These are phyloP conservation scores for Butyriboletus appendiculatus DNA, from an alignment of 1,284 basidiomycete genomes.

Conservation along the genomic window DNA sequence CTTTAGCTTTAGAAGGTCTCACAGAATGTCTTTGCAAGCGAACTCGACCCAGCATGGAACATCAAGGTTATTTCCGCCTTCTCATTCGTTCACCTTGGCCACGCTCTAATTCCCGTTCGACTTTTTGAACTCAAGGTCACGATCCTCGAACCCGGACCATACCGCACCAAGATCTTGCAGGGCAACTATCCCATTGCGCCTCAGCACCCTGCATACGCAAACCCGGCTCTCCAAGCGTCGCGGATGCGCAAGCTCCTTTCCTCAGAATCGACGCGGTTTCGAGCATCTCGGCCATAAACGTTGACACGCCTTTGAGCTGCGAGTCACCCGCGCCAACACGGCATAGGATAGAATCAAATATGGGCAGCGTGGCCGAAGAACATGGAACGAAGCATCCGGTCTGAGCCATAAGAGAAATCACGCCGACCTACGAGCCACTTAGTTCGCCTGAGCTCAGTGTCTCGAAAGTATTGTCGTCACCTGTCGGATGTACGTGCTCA, in stretches of 20 bases:
- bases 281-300: constrained; percentile 99
- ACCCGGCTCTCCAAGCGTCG: constrained; percentile 8
- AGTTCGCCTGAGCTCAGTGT: constrained; percentile 1
- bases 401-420: constrained; percentile 95
- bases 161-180: constrained; percentile 14
- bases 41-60: constrained; percentile 35
- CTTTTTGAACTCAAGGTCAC: constrained; percentile 17
- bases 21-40: constrained; percentile 24
- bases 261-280: constrained; percentile 92
- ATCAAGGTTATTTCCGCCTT: constrained; percentile 25
- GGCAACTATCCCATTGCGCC: not conserved
- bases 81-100: not conserved
- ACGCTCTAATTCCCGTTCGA: not conserved
- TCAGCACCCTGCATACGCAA: constrained; percentile 24
- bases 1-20: constrained; percentile 32
- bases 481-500: constrained; percentile 88
- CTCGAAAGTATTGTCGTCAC: constrained; percentile 29
- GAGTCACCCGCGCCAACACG: constrained; percentile 98
- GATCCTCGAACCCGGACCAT: constrained; percentile 28
- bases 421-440: constrained; percentile 64
- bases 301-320: constrained; percentile 96
- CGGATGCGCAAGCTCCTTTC: constrained; percentile 3
- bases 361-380: constrained; percentile 81
- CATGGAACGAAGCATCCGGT: constrained; percentile 96
- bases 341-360: constrained; percentile 96